phyloP scores from a whole-genome alignment of 495 filamentous ascomycete species.

The Cairneyella variabilis region DNA sequence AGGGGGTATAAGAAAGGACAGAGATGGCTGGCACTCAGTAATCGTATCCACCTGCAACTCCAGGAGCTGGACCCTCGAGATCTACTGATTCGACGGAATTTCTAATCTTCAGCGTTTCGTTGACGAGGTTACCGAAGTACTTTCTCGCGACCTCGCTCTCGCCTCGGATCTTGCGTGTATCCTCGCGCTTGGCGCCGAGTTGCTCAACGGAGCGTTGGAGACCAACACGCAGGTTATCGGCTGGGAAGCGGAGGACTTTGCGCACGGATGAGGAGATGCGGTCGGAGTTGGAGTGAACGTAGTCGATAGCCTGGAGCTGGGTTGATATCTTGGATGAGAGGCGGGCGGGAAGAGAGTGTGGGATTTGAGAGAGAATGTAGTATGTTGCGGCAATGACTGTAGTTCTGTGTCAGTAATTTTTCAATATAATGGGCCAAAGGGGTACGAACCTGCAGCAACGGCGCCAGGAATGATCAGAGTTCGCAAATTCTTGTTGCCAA shows the following conservation, averaged over 20 bases:
- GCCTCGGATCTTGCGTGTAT: slow-evolving; percentile 68
- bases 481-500: slow-evolving; percentile 81
- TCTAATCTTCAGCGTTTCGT: slow-evolving; percentile 67
- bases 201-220: slow-evolving; percentile 81
- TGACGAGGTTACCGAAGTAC: slow-evolving; percentile 83
- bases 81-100: slow-evolving; percentile 56
- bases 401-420: slow-evolving; percentile 34
- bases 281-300: slow-evolving; percentile 80
- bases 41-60: slow-evolving; percentile 22
- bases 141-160: slow-evolving; percentile 77
- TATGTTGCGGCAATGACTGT: slow-evolving; percentile 66
- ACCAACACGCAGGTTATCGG: slow-evolving; percentile 72
- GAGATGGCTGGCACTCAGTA: background rate
- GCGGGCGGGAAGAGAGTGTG: slow-evolving; percentile 80
- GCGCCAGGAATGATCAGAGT: slow-evolving; percentile 78
- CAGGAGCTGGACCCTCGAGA: slow-evolving; percentile 24
- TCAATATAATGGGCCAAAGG: background rate
- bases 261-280: slow-evolving; percentile 81
- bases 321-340: slow-evolving; percentile 78
- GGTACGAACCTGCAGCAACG: slow-evolving; percentile 66
- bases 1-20: background rate
- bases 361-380: slow-evolving; percentile 82
- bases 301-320: slow-evolving; percentile 78
- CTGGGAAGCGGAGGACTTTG: slow-evolving; percentile 80
- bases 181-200: slow-evolving; percentile 69